Percentiles rank a stretch among this genome's conserved stretches.
Conservation (phyloP, 1,284 basidiomycete genomes). For the Marasmius oreades region DNA sequence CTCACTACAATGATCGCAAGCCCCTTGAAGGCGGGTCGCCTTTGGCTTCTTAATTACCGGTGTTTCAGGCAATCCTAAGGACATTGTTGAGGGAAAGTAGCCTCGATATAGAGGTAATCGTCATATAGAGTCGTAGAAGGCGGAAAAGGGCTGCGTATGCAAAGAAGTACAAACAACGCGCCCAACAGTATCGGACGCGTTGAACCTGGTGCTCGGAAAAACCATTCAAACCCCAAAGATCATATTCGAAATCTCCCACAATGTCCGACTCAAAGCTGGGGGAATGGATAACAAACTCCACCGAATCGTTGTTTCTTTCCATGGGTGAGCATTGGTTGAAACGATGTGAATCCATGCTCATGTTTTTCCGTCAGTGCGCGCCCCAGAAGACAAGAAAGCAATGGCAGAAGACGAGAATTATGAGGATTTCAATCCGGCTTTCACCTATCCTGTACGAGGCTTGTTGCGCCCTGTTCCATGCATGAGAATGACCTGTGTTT, state of each 20-base stretch:
- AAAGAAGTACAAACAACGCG: no score
- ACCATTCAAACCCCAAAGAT: background rate
- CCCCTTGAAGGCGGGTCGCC: no score
- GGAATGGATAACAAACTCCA: conserved; percentile 77
- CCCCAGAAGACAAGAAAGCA: conserved; percentile 55
- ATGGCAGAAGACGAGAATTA: conserved; percentile 60
- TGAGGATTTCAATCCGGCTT: conserved; percentile 73
- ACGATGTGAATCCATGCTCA: no score
- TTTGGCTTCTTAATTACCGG: no score
- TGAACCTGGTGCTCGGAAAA: background rate
- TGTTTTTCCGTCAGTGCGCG: conserved; percentile 46
- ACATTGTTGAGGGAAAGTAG: no score
- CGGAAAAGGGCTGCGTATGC: no score
- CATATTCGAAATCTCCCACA: background rate
- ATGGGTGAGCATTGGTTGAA: conserved; percentile 47
- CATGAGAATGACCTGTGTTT: background rate
- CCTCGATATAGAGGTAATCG: no score
- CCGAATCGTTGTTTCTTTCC: conserved; percentile 68
- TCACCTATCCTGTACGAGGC: conserved; percentile 79
- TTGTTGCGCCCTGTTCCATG: background rate
- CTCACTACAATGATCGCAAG: no score
- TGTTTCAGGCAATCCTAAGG: no score
- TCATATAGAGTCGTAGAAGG: no score
- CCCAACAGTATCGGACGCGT: no score
- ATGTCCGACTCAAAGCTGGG: conserved; percentile 29